Base-by-base conservation (phyloP, 179 eudicot species). In the Beta corolliflora region DNA sequence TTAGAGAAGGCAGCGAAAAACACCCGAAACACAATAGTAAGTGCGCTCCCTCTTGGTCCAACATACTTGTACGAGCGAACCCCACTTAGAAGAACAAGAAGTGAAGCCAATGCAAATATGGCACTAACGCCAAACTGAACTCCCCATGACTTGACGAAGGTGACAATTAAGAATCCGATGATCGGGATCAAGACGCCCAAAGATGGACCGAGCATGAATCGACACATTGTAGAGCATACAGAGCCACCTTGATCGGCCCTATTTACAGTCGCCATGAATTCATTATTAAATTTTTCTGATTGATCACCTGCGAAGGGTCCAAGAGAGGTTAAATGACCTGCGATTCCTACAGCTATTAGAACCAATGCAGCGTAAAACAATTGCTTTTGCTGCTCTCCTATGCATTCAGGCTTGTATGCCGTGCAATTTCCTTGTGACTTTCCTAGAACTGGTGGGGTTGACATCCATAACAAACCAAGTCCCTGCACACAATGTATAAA, bases 71-170 rank as follows among this genome's bases (percentile, higher is more conserved):
- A 84, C 3, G 80, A 68, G 16, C 76, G 56, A 5, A 81, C 68
- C 36, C 90, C 91, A 66, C 75, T 50, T 9, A 88, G 46, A 78
- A 86, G 89, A 1, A 88, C 41, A 55, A 84, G 16, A 12, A 85
- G 80, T 0, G 88, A 84, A 13, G 75, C 81, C 65, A 83, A 12
- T 0, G 88, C 76, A 58, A 85, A 88, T 16, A 89, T 56, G 19
- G 91, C 88, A 3, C 86, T 85, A 36, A 92, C 80, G 18, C 91
- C 93, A 79, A 89, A 90, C n/a, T 81, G 81, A 36, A 84, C 60
- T 25, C 84, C 73, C 93, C 93, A 90, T 11, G 90, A 87, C 73
- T 89, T 88, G 71, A 91, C 83, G n/a, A 75, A 85, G 3, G 85
- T 70, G 16, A 88, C 86, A 58, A 73, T 86, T 56, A 87, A 54